A percentile compares a stretch with the other conserved stretches of the same genome.
These are phyloP conservation scores for Coprinellus micaceus DNA, from an alignment of 768 basidiomycete species.

Conservation along the genomic window DNA sequence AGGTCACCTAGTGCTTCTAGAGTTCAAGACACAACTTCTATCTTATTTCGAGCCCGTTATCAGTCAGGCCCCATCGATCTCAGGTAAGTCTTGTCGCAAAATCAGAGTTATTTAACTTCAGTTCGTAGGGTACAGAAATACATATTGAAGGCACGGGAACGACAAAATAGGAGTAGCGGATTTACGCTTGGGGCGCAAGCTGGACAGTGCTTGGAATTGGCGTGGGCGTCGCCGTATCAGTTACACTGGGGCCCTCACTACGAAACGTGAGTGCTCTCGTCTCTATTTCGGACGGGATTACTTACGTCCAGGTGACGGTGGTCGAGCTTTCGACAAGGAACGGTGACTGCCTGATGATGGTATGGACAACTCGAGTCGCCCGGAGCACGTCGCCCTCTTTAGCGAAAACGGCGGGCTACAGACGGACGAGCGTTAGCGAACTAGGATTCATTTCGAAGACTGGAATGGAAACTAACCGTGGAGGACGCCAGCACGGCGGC, in stretches of 20 bases:
- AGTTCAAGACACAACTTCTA: too few species aligned
- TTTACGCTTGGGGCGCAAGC: too few species aligned
- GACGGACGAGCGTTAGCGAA: background rate
- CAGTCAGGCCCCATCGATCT: too few species aligned
- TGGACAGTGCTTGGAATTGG: constrained; percentile 1
- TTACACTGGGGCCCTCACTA: constrained; percentile 7
- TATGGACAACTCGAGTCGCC: constrained; percentile 18
- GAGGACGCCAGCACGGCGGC: background rate
- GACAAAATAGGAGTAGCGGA: too few species aligned
- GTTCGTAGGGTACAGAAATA: too few species aligned
- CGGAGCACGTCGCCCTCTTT: constrained; percentile 19
- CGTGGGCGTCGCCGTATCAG: constrained; percentile 1
- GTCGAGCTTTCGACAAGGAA: constrained; percentile 21
- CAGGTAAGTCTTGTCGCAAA: too few species aligned
- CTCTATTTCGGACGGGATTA: background rate
- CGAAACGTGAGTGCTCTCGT: background rate
- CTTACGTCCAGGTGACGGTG: constrained; percentile 19
- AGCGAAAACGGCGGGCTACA: background rate
- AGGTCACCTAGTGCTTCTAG: too few species aligned
- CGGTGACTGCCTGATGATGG: constrained; percentile 18
- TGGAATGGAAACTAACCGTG: background rate
- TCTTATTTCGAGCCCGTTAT: too few species aligned
- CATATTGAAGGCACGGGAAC: too few species aligned
- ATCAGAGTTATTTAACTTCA: too few species aligned
- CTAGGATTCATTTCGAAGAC: too few species aligned